Evolutionary conservation across 2,329 filamentous ascomycete genomes (phyloP).

Genomic region (Lasiodiplodia citricola): DNA sequence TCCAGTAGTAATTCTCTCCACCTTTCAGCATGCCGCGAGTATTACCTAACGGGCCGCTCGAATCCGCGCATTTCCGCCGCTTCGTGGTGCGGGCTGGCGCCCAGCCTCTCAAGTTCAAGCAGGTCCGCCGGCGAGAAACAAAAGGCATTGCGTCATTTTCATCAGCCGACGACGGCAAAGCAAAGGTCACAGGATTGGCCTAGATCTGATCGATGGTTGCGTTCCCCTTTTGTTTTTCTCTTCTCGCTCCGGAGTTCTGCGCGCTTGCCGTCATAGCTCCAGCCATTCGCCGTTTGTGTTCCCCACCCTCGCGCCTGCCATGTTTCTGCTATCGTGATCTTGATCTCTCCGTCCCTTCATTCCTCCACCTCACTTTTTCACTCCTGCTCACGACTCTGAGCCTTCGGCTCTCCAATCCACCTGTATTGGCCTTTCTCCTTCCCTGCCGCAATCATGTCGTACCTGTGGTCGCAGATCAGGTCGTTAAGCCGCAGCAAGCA

Average conservation of each 20-base stretch:
- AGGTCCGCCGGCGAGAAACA: neutral
- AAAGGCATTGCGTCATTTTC: slow-evolving; percentile 6
- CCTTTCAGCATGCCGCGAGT: neutral
- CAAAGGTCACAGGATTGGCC: neutral
- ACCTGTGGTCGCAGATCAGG: slow-evolving; percentile 4
- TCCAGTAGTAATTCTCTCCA: neutral
- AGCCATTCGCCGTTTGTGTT: neutral
- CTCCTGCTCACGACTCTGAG: neutral
- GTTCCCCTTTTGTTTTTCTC: neutral
- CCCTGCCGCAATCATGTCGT: slow-evolving; percentile 4
- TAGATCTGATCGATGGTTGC: slow-evolving; percentile 3
- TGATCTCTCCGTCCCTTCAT: neutral
- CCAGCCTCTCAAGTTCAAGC: neutral
- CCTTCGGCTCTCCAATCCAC: neutral
- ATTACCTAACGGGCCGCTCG: slow-evolving; percentile 7
- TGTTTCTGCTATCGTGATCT: neutral
- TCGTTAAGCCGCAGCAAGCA: slow-evolving; percentile 39
- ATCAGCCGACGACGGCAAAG: slow-evolving; percentile 14
- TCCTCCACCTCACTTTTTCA: neutral
- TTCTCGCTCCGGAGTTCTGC: neutral
- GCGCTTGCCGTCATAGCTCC: slow-evolving; percentile 17
- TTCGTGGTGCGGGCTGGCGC: neutral
- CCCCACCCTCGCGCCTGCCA: slow-evolving; percentile 7
- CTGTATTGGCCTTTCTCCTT: neutral
- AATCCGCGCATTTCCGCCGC: neutral